phyloP scores from a whole-genome alignment of 2,329 filamentous ascomycete species.

The Sporothrix schenckii region DNA sequence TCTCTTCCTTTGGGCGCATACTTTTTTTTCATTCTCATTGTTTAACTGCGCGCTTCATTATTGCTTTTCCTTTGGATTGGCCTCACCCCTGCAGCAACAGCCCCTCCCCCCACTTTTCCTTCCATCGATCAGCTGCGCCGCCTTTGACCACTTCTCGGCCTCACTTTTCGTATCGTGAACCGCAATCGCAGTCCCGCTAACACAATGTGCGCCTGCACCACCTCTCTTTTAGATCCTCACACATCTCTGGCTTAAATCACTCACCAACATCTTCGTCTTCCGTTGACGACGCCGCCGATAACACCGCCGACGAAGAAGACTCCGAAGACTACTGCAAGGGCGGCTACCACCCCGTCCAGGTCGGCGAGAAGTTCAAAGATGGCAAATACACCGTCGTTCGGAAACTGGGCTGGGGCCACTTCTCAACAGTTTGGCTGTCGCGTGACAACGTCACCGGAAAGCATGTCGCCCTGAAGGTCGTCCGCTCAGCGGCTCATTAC shows the following conservation, averaged over 20 bases:
- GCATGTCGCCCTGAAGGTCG: conserved; percentile 96
- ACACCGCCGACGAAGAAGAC: conserved; percentile 97
- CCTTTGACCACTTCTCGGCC: not conserved
- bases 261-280: conserved; percentile 78
- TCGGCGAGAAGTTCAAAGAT: conserved; percentile 97
- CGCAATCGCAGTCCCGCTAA: conserved; percentile 13
- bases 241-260: conserved; percentile 63
- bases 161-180: not conserved
- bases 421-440: conserved; percentile 91
- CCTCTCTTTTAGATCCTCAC: conserved; percentile 53
- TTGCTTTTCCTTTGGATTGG: not conserved
- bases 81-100: conserved; percentile 18
- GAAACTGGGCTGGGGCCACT: conserved; percentile 97
- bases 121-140: conserved; percentile 10
- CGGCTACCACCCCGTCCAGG: conserved; percentile 91
- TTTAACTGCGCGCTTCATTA: not conserved
- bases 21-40: not conserved
- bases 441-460: conserved; percentile 85
- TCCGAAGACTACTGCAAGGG: conserved; percentile 99
- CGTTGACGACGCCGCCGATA: conserved; percentile 81
- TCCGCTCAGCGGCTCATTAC: conserved; percentile 96
- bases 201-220: conserved; percentile 24
- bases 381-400: conserved; percentile 94
- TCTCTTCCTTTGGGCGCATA: not conserved
- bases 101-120: conserved; percentile 32